Evolutionary conservation across 495 filamentous ascomycete genomes (phyloP).

Genomic region (Penicillium soppii): DNA sequence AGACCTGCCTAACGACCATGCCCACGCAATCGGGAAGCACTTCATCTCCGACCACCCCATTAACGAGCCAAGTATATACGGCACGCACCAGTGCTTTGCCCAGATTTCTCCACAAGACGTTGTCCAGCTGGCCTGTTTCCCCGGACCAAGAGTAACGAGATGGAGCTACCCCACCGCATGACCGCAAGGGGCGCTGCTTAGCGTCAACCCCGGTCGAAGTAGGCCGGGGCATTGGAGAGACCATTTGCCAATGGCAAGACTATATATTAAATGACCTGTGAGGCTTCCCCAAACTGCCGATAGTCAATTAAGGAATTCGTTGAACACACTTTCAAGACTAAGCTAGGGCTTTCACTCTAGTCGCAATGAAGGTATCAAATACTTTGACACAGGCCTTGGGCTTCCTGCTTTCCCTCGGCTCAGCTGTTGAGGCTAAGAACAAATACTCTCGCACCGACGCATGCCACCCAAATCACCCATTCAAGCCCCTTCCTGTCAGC

Average conservation of each 20-base stretch:
- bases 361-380: slow-evolving; percentile 32
- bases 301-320: neutral
- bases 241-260: neutral
- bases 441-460: slow-evolving; percentile 24
- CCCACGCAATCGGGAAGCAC: slow-evolving; percentile 1
- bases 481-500: slow-evolving; percentile 36
- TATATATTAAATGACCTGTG: neutral
- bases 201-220: slow-evolving; percentile 3
- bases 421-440: slow-evolving; percentile 18
- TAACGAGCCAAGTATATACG: slow-evolving; percentile 1
- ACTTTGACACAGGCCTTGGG: slow-evolving; percentile 25
- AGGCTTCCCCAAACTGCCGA: neutral
- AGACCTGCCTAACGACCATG: slow-evolving; percentile 4
- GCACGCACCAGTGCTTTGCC: slow-evolving; percentile 1
- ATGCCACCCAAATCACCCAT: slow-evolving; percentile 33
- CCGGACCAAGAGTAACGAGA: slow-evolving; percentile 14
- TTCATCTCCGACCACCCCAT: slow-evolving; percentile 12
- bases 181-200: slow-evolving; percentile 1
- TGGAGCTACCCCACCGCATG: slow-evolving; percentile 16
- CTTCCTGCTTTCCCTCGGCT: slow-evolving; percentile 22
- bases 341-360: neutral
- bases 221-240: neutral
- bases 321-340: too few relatives aligned
- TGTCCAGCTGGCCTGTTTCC: slow-evolving; percentile 14
- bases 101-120: slow-evolving; percentile 14